Conservation (phyloP, 2,329 filamentous ascomycete species). For the Calonectria henricotiae region DNA sequence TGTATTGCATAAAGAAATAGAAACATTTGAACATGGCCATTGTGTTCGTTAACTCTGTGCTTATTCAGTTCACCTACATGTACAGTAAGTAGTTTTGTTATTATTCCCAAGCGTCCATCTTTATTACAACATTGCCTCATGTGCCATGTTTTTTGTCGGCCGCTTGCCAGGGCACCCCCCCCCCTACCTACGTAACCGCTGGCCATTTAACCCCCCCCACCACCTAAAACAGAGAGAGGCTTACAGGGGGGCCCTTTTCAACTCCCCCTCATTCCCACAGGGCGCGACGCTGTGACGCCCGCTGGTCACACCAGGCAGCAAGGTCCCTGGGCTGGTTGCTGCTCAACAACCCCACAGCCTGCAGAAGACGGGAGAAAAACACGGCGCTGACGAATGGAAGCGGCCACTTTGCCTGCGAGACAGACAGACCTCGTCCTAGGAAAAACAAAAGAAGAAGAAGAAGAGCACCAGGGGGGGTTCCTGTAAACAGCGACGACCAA, state of each 20-base stretch:
- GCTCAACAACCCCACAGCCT: slow-evolving; percentile 50
- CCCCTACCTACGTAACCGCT: slow-evolving; percentile 7
- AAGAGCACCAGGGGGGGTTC: neutral
- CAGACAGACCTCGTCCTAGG: neutral
- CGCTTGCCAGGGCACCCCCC: slow-evolving; percentile 1
- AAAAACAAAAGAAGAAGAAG: slow-evolving; percentile 3
- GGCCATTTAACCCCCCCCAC: slow-evolving; percentile 1
- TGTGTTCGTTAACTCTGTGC: no score
- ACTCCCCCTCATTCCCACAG: slow-evolving; percentile 32
- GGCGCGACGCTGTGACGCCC: slow-evolving; percentile 29
- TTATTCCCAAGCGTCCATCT: no score
- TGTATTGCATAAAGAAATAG: no score
- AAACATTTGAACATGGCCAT: no score
- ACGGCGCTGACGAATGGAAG: slow-evolving; percentile 20
- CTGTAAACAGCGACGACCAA: slow-evolving; percentile 32
- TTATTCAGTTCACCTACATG: no score
- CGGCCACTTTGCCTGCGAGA: slow-evolving; percentile 8
- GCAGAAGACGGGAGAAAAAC: slow-evolving; percentile 45
- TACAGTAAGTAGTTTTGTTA: no score
- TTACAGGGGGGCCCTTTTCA: slow-evolving; percentile 38
- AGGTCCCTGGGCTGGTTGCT: slow-evolving; percentile 45
- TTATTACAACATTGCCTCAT: neutral
- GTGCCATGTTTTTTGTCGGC: neutral
- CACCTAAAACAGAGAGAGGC: slow-evolving; percentile 2
- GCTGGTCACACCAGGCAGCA: slow-evolving; percentile 48